Evolutionary conservation across 345 rosid genomes (phyloP).

Genomic region (Hypericum androsaemum): DNA sequence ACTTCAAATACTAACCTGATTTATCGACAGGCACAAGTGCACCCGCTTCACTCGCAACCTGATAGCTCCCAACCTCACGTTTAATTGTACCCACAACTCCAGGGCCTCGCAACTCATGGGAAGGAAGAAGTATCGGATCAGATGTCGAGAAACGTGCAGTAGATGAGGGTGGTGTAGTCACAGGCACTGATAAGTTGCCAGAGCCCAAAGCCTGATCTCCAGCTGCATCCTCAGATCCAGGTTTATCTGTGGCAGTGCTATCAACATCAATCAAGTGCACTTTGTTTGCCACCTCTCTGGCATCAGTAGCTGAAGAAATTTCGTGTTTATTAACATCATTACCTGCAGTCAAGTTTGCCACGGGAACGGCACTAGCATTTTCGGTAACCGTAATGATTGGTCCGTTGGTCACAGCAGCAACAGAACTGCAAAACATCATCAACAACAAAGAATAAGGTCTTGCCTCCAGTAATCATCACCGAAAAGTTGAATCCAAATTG

Average conservation of each 20-base stretch:
- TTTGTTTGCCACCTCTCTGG: slow-evolving; percentile 25
- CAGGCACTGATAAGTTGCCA: slow-evolving; percentile 23
- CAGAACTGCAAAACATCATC: slow-evolving; percentile 32
- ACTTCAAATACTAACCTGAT: slow-evolving; percentile 28
- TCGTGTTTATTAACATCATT: slow-evolving; percentile 31
- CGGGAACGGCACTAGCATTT: slow-evolving; percentile 5
- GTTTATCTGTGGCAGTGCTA: slow-evolving; percentile 27
- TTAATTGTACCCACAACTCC: slow-evolving; percentile 38
- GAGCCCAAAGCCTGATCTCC: slow-evolving; percentile 31
- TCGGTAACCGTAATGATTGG: slow-evolving; percentile 35
- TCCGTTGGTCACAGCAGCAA: slow-evolving; percentile 34
- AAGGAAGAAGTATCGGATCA: slow-evolving; percentile 50
- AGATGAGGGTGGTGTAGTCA: slow-evolving; percentile 41
- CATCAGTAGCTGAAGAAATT: slow-evolving; percentile 26
- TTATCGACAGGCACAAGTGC: slow-evolving; percentile 29
- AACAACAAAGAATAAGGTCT: slow-evolving; percentile 4
- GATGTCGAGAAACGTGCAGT: slow-evolving; percentile 47
- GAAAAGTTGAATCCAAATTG: neutral
- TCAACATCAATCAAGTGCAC: slow-evolving; percentile 25
- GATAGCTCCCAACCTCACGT: slow-evolving; percentile 36
- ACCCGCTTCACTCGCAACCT: slow-evolving; percentile 32
- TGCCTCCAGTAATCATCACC: no score
- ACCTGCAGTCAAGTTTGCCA: slow-evolving; percentile 21
- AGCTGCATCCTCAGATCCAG: slow-evolving; percentile 31
- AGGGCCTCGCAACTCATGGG: slow-evolving; percentile 29